Percentiles rank a stretch among this genome's conserved stretches.
These are phyloP conservation scores for Rhodosporidiobolus sp. DNA, from an alignment of 768 basidiomycete species.

Conservation along the genomic window DNA sequence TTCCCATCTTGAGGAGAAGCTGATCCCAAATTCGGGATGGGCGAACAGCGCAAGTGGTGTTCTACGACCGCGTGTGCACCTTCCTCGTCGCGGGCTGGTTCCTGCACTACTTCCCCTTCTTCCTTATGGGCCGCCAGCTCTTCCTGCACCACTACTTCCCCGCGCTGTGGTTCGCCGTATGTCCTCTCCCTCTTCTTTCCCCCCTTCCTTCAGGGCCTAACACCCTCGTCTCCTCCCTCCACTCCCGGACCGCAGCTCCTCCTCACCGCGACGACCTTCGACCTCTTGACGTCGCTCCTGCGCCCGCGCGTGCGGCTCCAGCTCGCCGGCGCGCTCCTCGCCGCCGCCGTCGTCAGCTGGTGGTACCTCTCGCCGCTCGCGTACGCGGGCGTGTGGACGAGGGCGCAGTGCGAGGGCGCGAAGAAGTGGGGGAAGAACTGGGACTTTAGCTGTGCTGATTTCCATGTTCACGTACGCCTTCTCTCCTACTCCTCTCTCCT, in stretches of 20 bases:
- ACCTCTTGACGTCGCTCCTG: constrained; percentile 74
- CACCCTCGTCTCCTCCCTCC: constrained; percentile 66
- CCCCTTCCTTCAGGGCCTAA: constrained; percentile 79
- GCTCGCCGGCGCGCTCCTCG: constrained; percentile 64
- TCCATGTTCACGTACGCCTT: constrained; percentile 21
- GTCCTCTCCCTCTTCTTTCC: constrained; percentile 72
- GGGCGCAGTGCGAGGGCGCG: constrained; percentile 65
- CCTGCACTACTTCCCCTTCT: constrained; percentile 95
- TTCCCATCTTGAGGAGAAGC: background rate
- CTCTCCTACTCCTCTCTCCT: background rate
- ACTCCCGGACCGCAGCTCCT: constrained; percentile 52
- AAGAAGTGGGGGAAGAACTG: constrained; percentile 81
- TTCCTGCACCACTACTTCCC: constrained; percentile 99
- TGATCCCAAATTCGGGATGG: constrained; percentile 3
- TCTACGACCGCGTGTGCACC: constrained; percentile 84
- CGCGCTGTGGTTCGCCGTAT: constrained; percentile 82
- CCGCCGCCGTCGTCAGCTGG: constrained; percentile 59
- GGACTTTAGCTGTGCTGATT: constrained; percentile 76
- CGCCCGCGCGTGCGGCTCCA: constrained; percentile 80
- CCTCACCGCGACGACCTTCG: constrained; percentile 71
- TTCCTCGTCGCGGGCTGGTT: constrained; percentile 91
- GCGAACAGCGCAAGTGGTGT: constrained; percentile 71
- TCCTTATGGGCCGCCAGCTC: constrained; percentile 91
- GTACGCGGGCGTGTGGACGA: constrained; percentile 88
- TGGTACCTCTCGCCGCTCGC: constrained; percentile 78